A percentile compares a stretch with the other conserved stretches of the same genome.
Evolutionary conservation across 192 early-diverging fungal species (phyloP).

Genomic region (Podila epicladia): DNA sequence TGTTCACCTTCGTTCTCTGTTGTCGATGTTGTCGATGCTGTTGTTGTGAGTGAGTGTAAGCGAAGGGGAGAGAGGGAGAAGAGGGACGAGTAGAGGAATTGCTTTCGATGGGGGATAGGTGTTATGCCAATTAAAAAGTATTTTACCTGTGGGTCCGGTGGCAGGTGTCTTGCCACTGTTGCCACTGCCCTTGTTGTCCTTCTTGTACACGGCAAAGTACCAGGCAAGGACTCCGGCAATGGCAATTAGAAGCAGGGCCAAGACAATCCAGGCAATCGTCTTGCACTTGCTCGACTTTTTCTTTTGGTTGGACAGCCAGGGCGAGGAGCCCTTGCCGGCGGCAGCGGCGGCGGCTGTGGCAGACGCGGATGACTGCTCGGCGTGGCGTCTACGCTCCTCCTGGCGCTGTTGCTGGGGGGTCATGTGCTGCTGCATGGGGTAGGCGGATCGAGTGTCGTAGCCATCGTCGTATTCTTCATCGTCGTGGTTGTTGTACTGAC

Average conservation of each 20-base stretch:
- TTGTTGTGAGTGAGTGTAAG: no score
- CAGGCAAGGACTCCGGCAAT: slow-evolving; percentile 1
- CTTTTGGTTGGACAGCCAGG: background rate
- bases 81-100: no score
- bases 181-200: background rate
- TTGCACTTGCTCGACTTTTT: slow-evolving; percentile 6
- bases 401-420: slow-evolving; percentile 2
- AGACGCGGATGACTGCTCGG: background rate
- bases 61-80: no score
- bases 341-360: background rate
- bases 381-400: background rate
- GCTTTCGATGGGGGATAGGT: no score
- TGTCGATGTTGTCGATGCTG: no score
- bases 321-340: background rate
- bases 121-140: background rate
- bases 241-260: background rate
- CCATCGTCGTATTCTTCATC: background rate
- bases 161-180: background rate
- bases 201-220: slow-evolving; percentile 7
- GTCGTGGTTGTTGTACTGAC: background rate
- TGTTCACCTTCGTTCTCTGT: no score
- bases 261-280: background rate
- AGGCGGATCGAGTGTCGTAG: background rate
- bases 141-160: slow-evolving; percentile 3
- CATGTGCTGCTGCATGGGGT: slow-evolving; percentile 6